A percentile compares a stretch with the other conserved stretches of the same genome.
These are phyloP conservation scores for Suillus discolor DNA, from an alignment of 768 basidiomycete species.

Conservation along the genomic window DNA sequence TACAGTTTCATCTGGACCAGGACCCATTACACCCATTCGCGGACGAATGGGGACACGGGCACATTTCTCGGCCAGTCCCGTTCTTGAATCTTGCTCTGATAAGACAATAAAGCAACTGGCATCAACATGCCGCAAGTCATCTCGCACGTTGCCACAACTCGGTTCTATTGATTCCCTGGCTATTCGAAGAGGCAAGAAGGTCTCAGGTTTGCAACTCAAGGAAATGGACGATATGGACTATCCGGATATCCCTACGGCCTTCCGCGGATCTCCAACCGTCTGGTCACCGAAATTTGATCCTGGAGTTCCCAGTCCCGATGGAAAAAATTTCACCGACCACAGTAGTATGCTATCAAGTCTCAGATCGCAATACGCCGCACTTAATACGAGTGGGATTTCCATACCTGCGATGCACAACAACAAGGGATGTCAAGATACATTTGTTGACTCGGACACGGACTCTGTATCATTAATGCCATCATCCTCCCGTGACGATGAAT, in stretches of 20 bases:
- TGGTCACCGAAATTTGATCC: conserved; percentile 33
- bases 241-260: conserved; percentile 46
- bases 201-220: conserved; percentile 30
- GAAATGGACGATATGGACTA: conserved; percentile 30
- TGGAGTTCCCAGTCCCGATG: conserved; percentile 1
- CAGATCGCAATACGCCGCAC: conserved; percentile 32
- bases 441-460: not conserved
- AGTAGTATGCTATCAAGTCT: conserved; percentile 40
- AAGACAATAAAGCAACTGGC: conserved; percentile 1
- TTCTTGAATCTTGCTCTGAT: conserved; percentile 1
- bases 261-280: conserved; percentile 38
- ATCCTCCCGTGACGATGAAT: conserved; percentile 34
- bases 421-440: conserved; percentile 18
- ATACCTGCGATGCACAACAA: conserved; percentile 15
- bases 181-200: conserved; percentile 40
- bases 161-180: conserved; percentile 34
- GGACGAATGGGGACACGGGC: not conserved
- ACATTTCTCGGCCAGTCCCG: not conserved
- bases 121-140: conserved; percentile 4
- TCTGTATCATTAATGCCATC: conserved; percentile 5
- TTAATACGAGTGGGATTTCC: conserved; percentile 18
- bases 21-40: not conserved
- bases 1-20: conserved; percentile 3
- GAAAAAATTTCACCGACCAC: conserved; percentile 31
- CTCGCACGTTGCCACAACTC: conserved; percentile 2